Evolutionary conservation across 169 alveolate genomes (phyloP), one percentile per base, ranked within the genome.

Genomic region (Cryptosporidium muris): DNA sequence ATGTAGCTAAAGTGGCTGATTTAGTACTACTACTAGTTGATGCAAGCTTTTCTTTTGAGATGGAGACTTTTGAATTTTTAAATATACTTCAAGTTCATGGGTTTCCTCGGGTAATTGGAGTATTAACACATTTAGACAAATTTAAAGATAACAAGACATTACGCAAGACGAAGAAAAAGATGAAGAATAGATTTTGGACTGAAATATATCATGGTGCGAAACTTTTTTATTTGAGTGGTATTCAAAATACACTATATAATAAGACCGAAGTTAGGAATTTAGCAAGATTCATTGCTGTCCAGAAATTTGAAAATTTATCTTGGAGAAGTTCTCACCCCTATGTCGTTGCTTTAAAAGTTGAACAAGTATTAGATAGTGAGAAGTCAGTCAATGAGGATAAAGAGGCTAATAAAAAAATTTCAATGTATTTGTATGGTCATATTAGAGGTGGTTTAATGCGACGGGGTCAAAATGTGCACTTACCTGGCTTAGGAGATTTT

Each of bases 1-100:
- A 98, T 89, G 88, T 95, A 58, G 99, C 99, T 37, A 98, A 98
- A 90, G 93, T 97, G 7, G 99, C 99, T 1, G 99, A 98, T 90
- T 81, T 97, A 38, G 99, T 97, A 62, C 88, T 98, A 65, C 85
- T 96, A 48, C 90, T 98, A 65, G 95, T 98, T 38, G 99, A 98
- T 90, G 99, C 99, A 0, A 88, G 94, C 66, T 94, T 91, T 80
- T 97, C 97, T 80, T 97, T 97, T 88, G 99, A 98, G 90, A 94
- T 98, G 98, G 99, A 97, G 89, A 98, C 99, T 7, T 97, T 98
- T 80, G 99, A 98, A 94, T 98, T 97, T 92, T 82, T 98, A 80
- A 97, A 97, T 85, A 90, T 98, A 16, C 80, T 98, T 89, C 97
- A 95, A 66, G 91, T 91, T 6, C 97, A 94, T 81, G 99, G 98